Evolutionary conservation across 2,329 filamentous ascomycete species (phyloP).

Genomic region (Hypoxylon sp.): DNA sequence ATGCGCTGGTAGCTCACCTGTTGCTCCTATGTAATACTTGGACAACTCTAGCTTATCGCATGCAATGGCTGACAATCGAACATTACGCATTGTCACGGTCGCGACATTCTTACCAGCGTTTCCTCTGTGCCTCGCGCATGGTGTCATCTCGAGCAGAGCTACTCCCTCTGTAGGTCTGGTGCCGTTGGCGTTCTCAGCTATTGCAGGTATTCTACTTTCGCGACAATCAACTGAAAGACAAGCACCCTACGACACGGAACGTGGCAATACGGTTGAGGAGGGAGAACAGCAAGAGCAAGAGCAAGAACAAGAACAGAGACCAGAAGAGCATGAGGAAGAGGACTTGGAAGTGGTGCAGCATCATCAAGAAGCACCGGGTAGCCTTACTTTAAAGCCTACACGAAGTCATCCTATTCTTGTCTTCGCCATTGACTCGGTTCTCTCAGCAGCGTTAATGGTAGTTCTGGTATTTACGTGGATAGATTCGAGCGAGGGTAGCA

Average conservation of each 20-base stretch:
- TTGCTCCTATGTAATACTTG: too few relatives aligned
- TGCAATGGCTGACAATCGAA: conserved; percentile 29
- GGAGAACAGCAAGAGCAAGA: conserved; percentile 10
- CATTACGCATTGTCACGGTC: conserved; percentile 48
- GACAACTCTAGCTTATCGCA: too few relatives aligned
- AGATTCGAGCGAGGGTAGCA: conserved; percentile 29
- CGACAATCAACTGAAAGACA: conserved; percentile 17
- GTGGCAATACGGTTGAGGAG: conserved; percentile 16
- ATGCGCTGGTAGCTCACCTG: too few relatives aligned
- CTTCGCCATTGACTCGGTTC: conserved; percentile 50
- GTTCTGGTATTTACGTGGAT: conserved; percentile 55
- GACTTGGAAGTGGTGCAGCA: conserved; percentile 10
- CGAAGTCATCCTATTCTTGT: conserved; percentile 46
- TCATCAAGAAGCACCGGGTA: conserved; percentile 4
- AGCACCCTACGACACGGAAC: conserved; percentile 2
- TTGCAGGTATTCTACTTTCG: conserved; percentile 36
- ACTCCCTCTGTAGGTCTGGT: conserved; percentile 52
- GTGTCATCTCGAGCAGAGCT: conserved; percentile 46
- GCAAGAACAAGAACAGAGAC: conserved; percentile 16
- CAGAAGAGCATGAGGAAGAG: too few relatives aligned
- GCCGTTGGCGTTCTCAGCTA: conserved; percentile 51
- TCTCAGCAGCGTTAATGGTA: conserved; percentile 50
- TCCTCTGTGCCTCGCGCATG: conserved; percentile 51
- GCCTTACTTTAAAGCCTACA: conserved; percentile 6
- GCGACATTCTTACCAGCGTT: conserved; percentile 52